Conservation (phyloP, 768 basidiomycete species). For the Tubosaeta brunneosetosa region DNA sequence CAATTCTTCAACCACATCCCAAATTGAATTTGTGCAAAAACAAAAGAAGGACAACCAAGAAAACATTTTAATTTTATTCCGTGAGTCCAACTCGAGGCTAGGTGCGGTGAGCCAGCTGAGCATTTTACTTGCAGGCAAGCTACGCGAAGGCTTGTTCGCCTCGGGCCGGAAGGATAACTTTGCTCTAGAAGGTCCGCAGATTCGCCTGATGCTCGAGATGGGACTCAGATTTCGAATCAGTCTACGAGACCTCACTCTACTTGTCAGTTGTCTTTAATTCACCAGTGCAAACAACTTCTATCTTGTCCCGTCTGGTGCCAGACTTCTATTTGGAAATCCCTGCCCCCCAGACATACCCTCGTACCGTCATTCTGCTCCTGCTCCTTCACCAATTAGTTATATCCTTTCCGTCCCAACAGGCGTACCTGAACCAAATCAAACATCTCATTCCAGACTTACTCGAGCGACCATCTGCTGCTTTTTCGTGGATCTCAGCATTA, state of each 20-base stretch:
- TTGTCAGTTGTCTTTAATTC: conserved; percentile 60
- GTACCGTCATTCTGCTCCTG: conserved; percentile 40
- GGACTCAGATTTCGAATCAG: conserved; percentile 31
- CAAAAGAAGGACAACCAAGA: conserved; percentile 50
- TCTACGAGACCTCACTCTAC: conserved; percentile 69
- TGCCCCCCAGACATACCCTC: conserved; percentile 18
- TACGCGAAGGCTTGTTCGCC: conserved; percentile 68
- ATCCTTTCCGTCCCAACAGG: conserved; percentile 60
- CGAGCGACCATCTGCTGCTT: conserved; percentile 31
- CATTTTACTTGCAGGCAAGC: conserved; percentile 48
- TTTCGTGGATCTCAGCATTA: conserved; percentile 50
- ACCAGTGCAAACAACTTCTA: conserved; percentile 55
- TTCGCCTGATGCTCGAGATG: not conserved
- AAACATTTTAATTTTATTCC: conserved; percentile 69
- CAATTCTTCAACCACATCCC: conserved; percentile 6
- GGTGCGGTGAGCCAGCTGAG: not conserved
- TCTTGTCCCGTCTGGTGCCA: conserved; percentile 57
- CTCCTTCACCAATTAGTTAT: conserved; percentile 55
- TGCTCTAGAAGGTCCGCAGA: conserved; percentile 57
- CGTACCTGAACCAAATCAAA: conserved; percentile 35
- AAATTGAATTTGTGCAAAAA: conserved; percentile 24
- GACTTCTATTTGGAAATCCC: conserved; percentile 35
- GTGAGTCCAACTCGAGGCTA: conserved; percentile 37
- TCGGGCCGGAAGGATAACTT: conserved; percentile 57
- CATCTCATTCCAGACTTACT: conserved; percentile 33